phyloP scores from a whole-genome alignment of 305 asterid species.

The Fraxinus velutina region DNA sequence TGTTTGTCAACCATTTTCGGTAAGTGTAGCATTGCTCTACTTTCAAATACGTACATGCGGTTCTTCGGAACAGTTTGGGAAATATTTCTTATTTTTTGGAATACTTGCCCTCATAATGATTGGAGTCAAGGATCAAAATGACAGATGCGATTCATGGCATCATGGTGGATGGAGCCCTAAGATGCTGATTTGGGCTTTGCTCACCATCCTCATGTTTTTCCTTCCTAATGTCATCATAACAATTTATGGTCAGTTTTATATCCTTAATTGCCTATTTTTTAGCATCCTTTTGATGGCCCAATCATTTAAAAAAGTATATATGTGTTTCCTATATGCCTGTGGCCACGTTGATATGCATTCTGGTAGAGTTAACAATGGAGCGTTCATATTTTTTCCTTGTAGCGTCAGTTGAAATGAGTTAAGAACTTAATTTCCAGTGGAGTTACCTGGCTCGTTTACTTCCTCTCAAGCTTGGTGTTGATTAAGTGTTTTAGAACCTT shows the following conservation, averaged over 20 bases:
- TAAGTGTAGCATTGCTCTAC: too few species aligned
- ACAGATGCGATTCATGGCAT: slow-evolving; percentile 75
- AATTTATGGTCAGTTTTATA: slow-evolving; percentile 53
- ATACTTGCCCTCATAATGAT: slow-evolving; percentile 75
- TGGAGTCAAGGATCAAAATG: slow-evolving; percentile 86
- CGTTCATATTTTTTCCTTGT: neutral
- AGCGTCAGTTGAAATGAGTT: neutral
- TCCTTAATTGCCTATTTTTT: neutral
- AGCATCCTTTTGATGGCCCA: neutral
- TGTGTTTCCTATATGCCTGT: neutral
- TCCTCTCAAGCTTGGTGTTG: neutral
- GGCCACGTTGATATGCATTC: neutral
- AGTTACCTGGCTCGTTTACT: neutral
- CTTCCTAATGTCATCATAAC: slow-evolving; percentile 59
- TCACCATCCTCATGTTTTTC: slow-evolving; percentile 75
- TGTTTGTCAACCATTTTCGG: too few species aligned
- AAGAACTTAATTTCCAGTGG: neutral
- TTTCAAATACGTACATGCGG: slow-evolving; percentile 60
- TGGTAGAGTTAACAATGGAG: neutral
- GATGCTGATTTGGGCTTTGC: slow-evolving; percentile 73
- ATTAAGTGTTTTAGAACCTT: neutral
- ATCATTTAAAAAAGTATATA: neutral
- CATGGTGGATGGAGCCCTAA: slow-evolving; percentile 84
- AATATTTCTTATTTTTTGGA: slow-evolving; percentile 78
- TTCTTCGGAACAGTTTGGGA: slow-evolving; percentile 92